phyloP scores from a whole-genome alignment of 164 flowering plant genomes.

The Hamamelis virginiana region DNA sequence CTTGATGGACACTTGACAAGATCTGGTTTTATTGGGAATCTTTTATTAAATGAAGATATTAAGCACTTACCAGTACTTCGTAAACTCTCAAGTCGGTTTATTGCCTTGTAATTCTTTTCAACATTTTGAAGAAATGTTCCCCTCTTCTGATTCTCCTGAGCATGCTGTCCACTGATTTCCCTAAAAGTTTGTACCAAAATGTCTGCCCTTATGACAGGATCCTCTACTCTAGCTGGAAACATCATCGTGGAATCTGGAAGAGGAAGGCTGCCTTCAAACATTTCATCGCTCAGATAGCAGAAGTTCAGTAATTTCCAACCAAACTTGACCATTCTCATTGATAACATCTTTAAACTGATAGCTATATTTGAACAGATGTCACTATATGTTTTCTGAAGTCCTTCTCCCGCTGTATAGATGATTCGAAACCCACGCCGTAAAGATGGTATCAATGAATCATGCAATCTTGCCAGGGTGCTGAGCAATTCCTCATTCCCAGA shows the following conservation, averaged over 20 bases:
- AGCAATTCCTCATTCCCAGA: constrained; percentile 77
- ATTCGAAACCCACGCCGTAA: constrained; percentile 56
- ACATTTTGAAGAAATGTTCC: constrained; percentile 67
- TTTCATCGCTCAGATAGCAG: constrained; percentile 69
- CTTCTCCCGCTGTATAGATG: constrained; percentile 29
- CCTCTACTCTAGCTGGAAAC: constrained; percentile 90
- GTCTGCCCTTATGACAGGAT: constrained; percentile 84
- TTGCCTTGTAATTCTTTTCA: constrained; percentile 45
- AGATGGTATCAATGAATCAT: constrained; percentile 82
- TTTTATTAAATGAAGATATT: not conserved
- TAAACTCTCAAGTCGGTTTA: constrained; percentile 49
- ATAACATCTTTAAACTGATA: constrained; percentile 65
- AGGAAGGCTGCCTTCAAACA: constrained; percentile 41
- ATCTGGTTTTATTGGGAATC: not conserved
- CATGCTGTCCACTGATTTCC: constrained; percentile 48
- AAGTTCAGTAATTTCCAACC: constrained; percentile 78
- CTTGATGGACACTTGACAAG: not conserved
- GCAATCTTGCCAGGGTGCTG: constrained; percentile 61
- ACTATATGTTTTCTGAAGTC: constrained; percentile 18
- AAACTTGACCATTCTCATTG: constrained; percentile 60
- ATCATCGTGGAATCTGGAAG: constrained; percentile 60
- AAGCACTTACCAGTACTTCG: constrained; percentile 45
- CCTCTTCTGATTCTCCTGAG: constrained; percentile 32
- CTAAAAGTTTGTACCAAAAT: constrained; percentile 73
- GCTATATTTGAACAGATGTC: constrained; percentile 38